phyloP scores from a whole-genome alignment of 345 rosid species.

The Noccaea caerulescens region DNA sequence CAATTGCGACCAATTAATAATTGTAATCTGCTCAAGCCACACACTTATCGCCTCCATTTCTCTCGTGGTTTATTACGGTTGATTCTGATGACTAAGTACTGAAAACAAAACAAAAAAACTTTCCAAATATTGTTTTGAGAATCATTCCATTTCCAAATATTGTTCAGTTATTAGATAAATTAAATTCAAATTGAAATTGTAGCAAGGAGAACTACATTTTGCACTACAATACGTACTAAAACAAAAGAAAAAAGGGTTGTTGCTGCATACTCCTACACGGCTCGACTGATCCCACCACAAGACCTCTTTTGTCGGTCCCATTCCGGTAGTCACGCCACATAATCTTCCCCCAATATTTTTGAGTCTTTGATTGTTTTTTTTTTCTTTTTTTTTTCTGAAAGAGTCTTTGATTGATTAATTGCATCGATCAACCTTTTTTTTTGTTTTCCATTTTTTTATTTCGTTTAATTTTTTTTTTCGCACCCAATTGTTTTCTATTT shows the following conservation, averaged over 20 bases:
- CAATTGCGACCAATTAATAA: neutral
- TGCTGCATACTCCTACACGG: slow-evolving; percentile 23
- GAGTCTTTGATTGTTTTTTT: slow-evolving; percentile 19
- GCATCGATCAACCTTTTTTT: neutral
- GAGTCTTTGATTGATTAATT: slow-evolving; percentile 30
- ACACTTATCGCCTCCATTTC: too few relatives aligned
- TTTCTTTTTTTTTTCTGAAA: too few relatives aligned
- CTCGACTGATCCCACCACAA: slow-evolving; percentile 32
- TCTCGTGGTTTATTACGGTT: too few relatives aligned
- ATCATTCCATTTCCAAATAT: too few relatives aligned
- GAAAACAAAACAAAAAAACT: too few relatives aligned
- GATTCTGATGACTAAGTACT: too few relatives aligned
- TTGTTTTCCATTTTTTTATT: neutral
- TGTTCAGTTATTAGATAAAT: too few relatives aligned
- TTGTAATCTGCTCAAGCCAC: too few relatives aligned
- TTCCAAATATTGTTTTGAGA: too few relatives aligned
- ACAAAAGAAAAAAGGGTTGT: slow-evolving; percentile 12
- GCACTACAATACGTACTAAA: neutral
- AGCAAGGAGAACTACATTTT: neutral
- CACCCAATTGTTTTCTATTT: neutral
- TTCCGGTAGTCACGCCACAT: slow-evolving; percentile 46
- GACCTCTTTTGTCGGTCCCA: slow-evolving; percentile 28
- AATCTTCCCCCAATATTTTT: slow-evolving; percentile 17
- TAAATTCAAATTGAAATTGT: neutral
- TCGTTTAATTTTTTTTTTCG: neutral